Evolutionary conservation across 257 asterid genomes (phyloP), one percentile per base, ranked within the genome.

Genomic region (Marsdenia floribunda): DNA sequence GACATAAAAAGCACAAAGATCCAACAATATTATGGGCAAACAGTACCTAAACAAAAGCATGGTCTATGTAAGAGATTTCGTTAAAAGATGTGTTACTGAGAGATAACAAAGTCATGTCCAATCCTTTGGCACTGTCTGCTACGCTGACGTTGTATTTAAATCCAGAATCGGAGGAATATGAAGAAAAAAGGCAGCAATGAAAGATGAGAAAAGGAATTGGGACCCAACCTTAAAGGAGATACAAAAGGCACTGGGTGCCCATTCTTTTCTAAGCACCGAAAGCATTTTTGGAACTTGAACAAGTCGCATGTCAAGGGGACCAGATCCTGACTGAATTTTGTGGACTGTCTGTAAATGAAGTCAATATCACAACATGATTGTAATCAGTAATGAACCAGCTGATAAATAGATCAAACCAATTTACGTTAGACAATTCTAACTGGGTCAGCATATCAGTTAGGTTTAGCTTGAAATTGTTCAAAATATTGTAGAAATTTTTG

Each of bases 281-380:
- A 95, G 92, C 99, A 95, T 95, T 85, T 95, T 95, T 2, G 96
- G 98, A 57, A 82, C 98, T 82, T 92, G 97, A 80, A 85, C 97
- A 15, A 92, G 97, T 21, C 96, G 88, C 88, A 92, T 90, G 82
- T 92, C 98, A 68, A 95, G 77, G 63, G 98, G 98, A 67, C 99
- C 97, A n/a, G 96, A 84, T 47, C 84, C 80, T 19, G 99, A 95
- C 83, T 95, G 97, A 78, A 95, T 92, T 83, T 95, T 95, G 80
- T 95, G 98, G 68, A 77, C 83, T 3, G 76, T 84, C 98, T 95
- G 92, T 73, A 70, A 53, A 15, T 47, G 3, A 3, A 73, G 44
- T 3, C 73, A 33, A 71, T 49, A 55, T 64, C 53, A 63, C 44
- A 29, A 29, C 15, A 47, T 5, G 24, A 16, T 52, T 35, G 26